A percentile compares a stretch with the other conserved stretches of the same genome.
phyloP scores from a whole-genome alignment of 2,329 filamentous ascomycete genomes.

The Colletotrichum sp. region DNA sequence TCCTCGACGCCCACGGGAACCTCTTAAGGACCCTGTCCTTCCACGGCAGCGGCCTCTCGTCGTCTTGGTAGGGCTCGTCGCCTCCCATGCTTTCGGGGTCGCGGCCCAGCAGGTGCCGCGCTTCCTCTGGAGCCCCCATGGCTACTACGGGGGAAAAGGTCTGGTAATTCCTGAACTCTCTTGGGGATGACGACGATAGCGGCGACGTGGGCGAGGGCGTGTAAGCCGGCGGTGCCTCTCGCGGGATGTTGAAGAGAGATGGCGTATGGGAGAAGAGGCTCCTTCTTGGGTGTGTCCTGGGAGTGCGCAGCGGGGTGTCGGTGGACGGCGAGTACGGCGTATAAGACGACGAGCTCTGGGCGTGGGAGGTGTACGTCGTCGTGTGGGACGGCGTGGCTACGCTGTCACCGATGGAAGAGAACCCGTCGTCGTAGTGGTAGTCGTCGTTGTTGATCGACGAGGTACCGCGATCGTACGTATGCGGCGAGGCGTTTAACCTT shows the following conservation, averaged over 20 bases:
- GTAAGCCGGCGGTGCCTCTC: constrained; percentile 56
- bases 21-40: constrained; percentile 24
- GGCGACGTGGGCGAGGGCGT: constrained; percentile 40
- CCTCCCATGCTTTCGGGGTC: constrained; percentile 52
- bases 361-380: not conserved
- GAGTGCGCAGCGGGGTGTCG: constrained; percentile 13
- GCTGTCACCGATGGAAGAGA: constrained; percentile 12
- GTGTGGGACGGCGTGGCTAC: constrained; percentile 15
- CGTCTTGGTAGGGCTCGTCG: constrained; percentile 26
- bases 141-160: constrained; percentile 40
- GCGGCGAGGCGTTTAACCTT: constrained; percentile 29
- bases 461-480: not conserved
- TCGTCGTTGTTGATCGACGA: not conserved
- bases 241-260: constrained; percentile 22
- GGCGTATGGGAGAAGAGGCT: not conserved
- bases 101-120: constrained; percentile 44
- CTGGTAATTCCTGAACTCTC: constrained; percentile 40
- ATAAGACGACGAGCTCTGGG: constrained; percentile 19
- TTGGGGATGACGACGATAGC: constrained; percentile 35
- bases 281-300: constrained; percentile 17
- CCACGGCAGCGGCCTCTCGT: constrained; percentile 23
- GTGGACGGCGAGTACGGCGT: constrained; percentile 15
- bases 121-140: constrained; percentile 50
- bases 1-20: constrained; percentile 23
- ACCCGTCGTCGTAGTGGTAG: not conserved